A percentile compares a stretch with the other conserved stretches of the same genome.
Evolutionary conservation across 2,329 filamentous ascomycete species (phyloP).

Genomic region (Paecilomyces sp.): DNA sequence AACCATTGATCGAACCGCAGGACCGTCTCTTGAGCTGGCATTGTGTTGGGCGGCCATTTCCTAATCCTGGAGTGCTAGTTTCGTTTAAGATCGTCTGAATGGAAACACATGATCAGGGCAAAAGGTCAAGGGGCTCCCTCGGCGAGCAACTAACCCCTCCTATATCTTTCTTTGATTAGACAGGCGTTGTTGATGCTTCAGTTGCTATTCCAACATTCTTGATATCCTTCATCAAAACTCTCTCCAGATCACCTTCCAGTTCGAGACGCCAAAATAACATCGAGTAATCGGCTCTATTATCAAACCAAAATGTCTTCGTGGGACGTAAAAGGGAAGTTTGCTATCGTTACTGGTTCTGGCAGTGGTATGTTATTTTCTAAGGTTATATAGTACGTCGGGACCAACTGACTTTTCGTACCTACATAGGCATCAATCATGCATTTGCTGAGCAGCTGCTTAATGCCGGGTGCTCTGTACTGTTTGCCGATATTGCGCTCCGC

Average conservation of each 20-base stretch:
- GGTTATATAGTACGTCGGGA: neutral
- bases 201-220: neutral
- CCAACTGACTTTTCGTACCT: neutral
- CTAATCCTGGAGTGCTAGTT: neutral
- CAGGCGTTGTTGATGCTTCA: neutral
- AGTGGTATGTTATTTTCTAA: neutral
- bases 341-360: constrained; percentile 5
- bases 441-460: constrained; percentile 13
- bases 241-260: neutral
- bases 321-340: constrained; percentile 3
- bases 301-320: neutral
- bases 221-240: neutral
- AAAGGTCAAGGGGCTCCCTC: neutral
- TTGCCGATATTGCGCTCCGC: constrained; percentile 17
- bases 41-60: neutral
- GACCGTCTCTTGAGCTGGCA: neutral
- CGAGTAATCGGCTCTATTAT: neutral
- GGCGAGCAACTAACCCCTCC: neutral
- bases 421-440: constrained; percentile 11
- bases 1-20: neutral
- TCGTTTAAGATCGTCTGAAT: neutral
- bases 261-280: neutral
- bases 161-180: neutral
- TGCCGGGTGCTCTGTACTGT: constrained; percentile 17
- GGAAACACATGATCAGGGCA: neutral